Percentiles rank a stretch among this genome's conserved stretches.
These are phyloP conservation scores for Gracilaria caudata DNA, from an alignment of 23 red algal genomes.

Conservation along the genomic window DNA sequence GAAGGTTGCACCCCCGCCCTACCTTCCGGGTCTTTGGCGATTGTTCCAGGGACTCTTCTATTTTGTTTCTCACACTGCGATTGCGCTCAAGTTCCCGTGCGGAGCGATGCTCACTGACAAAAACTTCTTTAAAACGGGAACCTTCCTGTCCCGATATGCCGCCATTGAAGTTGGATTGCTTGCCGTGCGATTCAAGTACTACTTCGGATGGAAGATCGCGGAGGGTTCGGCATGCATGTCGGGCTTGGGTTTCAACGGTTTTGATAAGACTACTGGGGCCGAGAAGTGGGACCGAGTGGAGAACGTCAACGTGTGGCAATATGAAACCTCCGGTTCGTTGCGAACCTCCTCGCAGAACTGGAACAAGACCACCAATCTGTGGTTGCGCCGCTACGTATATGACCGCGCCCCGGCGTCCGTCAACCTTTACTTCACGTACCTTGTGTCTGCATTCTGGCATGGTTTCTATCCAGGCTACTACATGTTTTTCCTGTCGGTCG, in stretches of 20 bases:
- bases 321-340: slow-evolving; percentile 87
- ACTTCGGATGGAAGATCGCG: slow-evolving; percentile 99
- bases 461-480: slow-evolving; percentile 99
- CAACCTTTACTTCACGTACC: slow-evolving; percentile 95
- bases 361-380: slow-evolving; percentile 99
- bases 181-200: slow-evolving; percentile 94
- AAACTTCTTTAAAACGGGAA: slow-evolving; percentile 60
- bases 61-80: slow-evolving; percentile 62
- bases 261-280: slow-evolving; percentile 69
- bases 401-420: slow-evolving; percentile 76
- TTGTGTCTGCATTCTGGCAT: slow-evolving; percentile 98
- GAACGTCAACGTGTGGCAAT: slow-evolving; percentile 85
- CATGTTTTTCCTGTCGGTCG: slow-evolving; percentile 95
- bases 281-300: slow-evolving; percentile 83
- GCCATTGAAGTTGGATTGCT: slow-evolving; percentile 81
- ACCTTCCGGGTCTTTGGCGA: slow-evolving; percentile 60
- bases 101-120: slow-evolving; percentile 50
- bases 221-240: slow-evolving; percentile 89
- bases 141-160: slow-evolving; percentile 69
- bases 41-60: slow-evolving; percentile 75
- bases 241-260: slow-evolving; percentile 85
- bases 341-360: slow-evolving; percentile 82
- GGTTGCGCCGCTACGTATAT: slow-evolving; percentile 96
- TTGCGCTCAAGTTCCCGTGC: slow-evolving; percentile 59
- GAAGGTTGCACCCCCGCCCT: slow-evolving; percentile 33